Base-by-base conservation (phyloP, 2,329 filamentous ascomycete genomes). In the Ophiostoma angusticollis region DNA sequence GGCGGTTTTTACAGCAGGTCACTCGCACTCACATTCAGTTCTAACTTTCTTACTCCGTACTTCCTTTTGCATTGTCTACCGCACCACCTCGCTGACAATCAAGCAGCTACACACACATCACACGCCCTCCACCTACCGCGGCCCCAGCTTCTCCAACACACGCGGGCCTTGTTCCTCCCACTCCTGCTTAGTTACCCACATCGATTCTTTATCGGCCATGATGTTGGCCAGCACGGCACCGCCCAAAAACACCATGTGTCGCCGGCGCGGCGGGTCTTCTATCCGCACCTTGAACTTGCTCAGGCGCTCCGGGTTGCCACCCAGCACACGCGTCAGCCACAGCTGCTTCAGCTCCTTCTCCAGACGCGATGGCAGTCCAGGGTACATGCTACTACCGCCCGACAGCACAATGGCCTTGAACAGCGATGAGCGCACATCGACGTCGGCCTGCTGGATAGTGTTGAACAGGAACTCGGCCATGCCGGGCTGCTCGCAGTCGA, bases 271-370 rank as follows among this genome's bases (percentile, higher is more conserved):
- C 37, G 91, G 91, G 60, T 98, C 91, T 61, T 98, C 91, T 68
- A 98, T 96, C 60, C 91, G 78, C 49, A 98, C 89, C 75, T 96
- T 98, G 74, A 98, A 98, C 78, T 96, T 98, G 78, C 76, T 84
- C 55, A 98, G 62, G 49, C 91, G 76, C 64, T 96, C 89, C 1
- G 91, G 89, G 61, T 98, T 86, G 43, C 89, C 87, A 43, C 80
- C 74, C 50, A 98, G 67, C 31, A 95, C 86, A 49, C 81, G 80
- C 39, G 89, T 95, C 48, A 98, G 74, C 91, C 91, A 98, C 52
- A 98, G 67, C 67, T 98, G 91, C 72, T 98, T 98, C 52, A 98
- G 67, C 63, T 98, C 91, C 72, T 98, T 98, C 66, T 98, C 91
- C 61, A 98, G 65, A 47, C 91, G 75, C 45, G 85, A 94, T 5